Evolutionary conservation across 1,284 basidiomycete genomes (phyloP).

Genomic region (Takashimella koratensis): DNA sequence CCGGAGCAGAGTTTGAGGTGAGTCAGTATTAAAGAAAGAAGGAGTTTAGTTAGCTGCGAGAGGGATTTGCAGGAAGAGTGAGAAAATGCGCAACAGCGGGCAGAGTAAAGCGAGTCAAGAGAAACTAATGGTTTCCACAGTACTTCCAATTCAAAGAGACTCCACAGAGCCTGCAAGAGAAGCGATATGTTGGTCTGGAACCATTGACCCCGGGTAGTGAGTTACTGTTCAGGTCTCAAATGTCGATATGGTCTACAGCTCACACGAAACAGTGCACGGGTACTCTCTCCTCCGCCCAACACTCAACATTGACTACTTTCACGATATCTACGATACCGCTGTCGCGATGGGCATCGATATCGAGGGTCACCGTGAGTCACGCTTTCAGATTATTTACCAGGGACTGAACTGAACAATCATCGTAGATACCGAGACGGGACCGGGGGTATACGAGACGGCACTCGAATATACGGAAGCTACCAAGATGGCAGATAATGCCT

Average conservation of each 20-base stretch:
- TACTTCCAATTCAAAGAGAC: slow-evolving; percentile 97
- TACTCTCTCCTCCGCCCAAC: slow-evolving; percentile 86
- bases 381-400: too few relatives aligned
- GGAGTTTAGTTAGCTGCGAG: too few relatives aligned
- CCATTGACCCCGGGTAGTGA: slow-evolving; percentile 87
- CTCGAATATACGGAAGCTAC: slow-evolving; percentile 79
- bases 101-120: neutral
- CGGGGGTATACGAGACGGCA: slow-evolving; percentile 87
- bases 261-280: slow-evolving; percentile 67
- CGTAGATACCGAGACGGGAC: slow-evolving; percentile 93
- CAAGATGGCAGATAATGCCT: slow-evolving; percentile 91
- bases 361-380: slow-evolving; percentile 89
- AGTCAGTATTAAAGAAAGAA: slow-evolving; percentile 59
- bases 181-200: slow-evolving; percentile 68
- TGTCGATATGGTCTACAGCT: slow-evolving; percentile 4
- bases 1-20: slow-evolving; percentile 89
- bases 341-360: slow-evolving; percentile 71
- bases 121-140: slow-evolving; percentile 47
- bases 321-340: slow-evolving; percentile 77
- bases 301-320: slow-evolving; percentile 84
- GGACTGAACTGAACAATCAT: too few relatives aligned
- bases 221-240: slow-evolving; percentile 36
- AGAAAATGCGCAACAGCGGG: slow-evolving; percentile 7
- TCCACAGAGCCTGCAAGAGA: slow-evolving; percentile 66
- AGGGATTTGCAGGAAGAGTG: slow-evolving; percentile 58